Conservation (phyloP, 805 yeast species). For the Isabelozyma heimii region DNA sequence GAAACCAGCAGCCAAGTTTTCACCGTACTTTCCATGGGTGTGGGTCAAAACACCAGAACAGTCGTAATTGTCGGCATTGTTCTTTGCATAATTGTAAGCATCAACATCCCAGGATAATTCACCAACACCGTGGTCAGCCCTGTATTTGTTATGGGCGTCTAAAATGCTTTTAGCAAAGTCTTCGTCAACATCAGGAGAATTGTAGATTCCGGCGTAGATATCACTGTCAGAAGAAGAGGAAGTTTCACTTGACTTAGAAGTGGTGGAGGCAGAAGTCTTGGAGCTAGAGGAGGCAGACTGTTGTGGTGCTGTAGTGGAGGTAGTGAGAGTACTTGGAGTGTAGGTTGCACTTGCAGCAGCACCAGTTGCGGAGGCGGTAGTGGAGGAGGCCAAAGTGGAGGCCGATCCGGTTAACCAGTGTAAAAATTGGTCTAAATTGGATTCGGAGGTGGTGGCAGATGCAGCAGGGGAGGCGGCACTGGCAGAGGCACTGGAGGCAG, state of each 20-base stretch:
- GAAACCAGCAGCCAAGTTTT: slow-evolving; percentile 37
- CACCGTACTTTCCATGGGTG: slow-evolving; percentile 36
- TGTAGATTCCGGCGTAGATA: slow-evolving; percentile 9
- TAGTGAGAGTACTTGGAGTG: not conserved
- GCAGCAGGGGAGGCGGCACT: slow-evolving; percentile 8
- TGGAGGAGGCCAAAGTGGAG: not conserved
- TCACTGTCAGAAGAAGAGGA: slow-evolving; percentile 4
- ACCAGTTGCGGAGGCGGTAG: slow-evolving; percentile 1
- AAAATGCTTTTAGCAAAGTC: slow-evolving; percentile 27
- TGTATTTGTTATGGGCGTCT: slow-evolving; percentile 30
- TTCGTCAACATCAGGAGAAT: slow-evolving; percentile 21
- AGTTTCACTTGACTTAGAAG: slow-evolving; percentile 1
- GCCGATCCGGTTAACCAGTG: slow-evolving; percentile 6
- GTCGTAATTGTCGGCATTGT: slow-evolving; percentile 32
- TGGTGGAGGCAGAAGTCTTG: slow-evolving; percentile 2
- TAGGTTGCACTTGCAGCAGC: slow-evolving; percentile 2
- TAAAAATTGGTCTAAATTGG: not conserved
- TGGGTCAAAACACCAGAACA: slow-evolving; percentile 37
- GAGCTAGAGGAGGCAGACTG: slow-evolving; percentile 1
- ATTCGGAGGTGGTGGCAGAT: slow-evolving; percentile 4
- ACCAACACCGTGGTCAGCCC: slow-evolving; percentile 28
- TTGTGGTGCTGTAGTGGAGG: slow-evolving; percentile 2
- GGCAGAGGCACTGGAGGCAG: not conserved
- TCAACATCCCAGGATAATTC: slow-evolving; percentile 28
- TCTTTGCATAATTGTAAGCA: slow-evolving; percentile 32